These are phyloP conservation scores for Silene noctiflora DNA, from an alignment of 179 eudicot species.

Conservation along the genomic window DNA sequence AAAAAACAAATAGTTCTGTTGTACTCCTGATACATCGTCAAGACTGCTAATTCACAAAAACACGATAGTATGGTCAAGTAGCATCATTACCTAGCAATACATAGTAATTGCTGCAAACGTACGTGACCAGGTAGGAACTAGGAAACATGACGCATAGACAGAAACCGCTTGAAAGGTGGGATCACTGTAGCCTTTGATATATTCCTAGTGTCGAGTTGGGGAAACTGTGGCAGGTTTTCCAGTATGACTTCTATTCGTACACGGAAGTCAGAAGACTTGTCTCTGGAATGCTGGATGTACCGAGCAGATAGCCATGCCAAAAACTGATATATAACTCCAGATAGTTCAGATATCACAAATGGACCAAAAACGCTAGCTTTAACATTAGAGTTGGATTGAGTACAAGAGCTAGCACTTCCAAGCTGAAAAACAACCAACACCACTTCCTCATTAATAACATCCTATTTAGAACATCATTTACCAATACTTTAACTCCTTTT, in stretches of 20 bases:
- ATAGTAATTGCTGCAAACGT: conserved; percentile 92
- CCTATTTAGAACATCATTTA: no score
- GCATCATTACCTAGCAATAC: conserved; percentile 88
- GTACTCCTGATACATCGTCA: background rate
- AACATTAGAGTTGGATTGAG: conserved; percentile 94
- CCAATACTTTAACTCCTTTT: no score
- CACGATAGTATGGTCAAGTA: background rate
- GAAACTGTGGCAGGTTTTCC: conserved; percentile 33
- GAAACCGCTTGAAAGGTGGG: conserved; percentile 77
- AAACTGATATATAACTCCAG: conserved; percentile 93
- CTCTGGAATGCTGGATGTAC: conserved; percentile 77
- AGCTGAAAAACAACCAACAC: conserved; percentile 96
- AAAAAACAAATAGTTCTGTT: background rate
- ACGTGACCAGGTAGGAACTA: conserved; percentile 90
- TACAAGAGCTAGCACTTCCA: conserved; percentile 82
- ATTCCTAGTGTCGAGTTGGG: conserved; percentile 34
- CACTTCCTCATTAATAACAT: conserved; percentile 57
- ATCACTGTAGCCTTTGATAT: conserved; percentile 40
- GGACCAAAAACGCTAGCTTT: conserved; percentile 91
- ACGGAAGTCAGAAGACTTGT: conserved; percentile 66
- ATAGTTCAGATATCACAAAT: conserved; percentile 87
- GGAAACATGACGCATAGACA: conserved; percentile 50
- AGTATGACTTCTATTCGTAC: conserved; percentile 70
- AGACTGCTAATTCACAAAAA: background rate
- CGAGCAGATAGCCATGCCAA: conserved; percentile 86